Percentiles rank a stretch among this genome's conserved stretches.
These are phyloP conservation scores for Plasmodium cynomolgi DNA, from an alignment of 169 alveolate species.

Conservation along the genomic window DNA sequence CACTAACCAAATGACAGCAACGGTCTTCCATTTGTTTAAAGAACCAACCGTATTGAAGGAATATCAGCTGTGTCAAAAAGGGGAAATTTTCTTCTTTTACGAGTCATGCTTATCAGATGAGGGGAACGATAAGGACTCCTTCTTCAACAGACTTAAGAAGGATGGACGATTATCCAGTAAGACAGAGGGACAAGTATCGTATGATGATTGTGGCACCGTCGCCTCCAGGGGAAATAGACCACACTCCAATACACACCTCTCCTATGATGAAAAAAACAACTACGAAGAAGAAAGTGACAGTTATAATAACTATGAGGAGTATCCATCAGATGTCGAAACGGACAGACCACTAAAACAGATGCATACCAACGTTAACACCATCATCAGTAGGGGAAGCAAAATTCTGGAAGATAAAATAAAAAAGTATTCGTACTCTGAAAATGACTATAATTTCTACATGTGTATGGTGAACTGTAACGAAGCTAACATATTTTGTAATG, in stretches of 20 bases:
- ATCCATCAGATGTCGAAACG: neutral
- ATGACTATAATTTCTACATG: conserved; percentile 61
- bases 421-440: conserved; percentile 45
- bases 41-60: conserved; percentile 31
- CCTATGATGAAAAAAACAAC: neutral
- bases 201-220: neutral
- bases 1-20: conserved; percentile 96
- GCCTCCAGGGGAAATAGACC: neutral
- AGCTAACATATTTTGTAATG: conserved; percentile 58
- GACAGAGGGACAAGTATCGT: neutral
- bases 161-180: neutral
- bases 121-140: conserved; percentile 1
- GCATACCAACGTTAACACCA: conserved; percentile 41
- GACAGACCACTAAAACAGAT: conserved; percentile 1
- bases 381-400: conserved; percentile 69
- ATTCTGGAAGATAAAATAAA: conserved; percentile 64
- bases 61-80: conserved; percentile 67
- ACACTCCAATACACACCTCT: neutral
- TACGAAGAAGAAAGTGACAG: neutral
- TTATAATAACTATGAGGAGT: neutral
- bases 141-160: conserved; percentile 23
- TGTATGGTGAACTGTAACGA: conserved; percentile 64
- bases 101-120: conserved; percentile 19
- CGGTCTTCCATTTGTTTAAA: conserved; percentile 79
- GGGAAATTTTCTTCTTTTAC: conserved; percentile 76